Evolutionary conservation across 1,284 basidiomycete species (phyloP), one percentile per base, ranked within the genome.

Genomic region (Austroboletus olivaceoglutinosus): DNA sequence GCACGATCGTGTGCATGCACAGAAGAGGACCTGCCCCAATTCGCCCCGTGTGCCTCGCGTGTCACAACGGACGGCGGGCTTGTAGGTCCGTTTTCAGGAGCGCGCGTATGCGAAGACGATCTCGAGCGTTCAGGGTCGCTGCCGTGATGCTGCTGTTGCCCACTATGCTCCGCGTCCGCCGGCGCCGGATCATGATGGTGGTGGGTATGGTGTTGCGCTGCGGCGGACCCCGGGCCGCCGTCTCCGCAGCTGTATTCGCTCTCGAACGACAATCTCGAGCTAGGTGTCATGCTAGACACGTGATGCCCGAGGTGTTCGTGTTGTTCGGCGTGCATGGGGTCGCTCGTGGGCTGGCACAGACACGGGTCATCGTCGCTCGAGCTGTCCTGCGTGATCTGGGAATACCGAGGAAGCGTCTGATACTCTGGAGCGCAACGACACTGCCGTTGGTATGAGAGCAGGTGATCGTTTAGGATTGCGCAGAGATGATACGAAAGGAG

Each of bases 361-460:
- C 82, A 84, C 15, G 57, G 56, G 22, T 39, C 37, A 16, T 39
- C 37, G 31, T 71, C 54, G 63, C 57, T 15, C 55, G 52, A 41
- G 45, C 71, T 68, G 16, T 53, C 52, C 31, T 76, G 67, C 43
- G 76, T 70, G 7, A 69, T 65, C 52, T 73, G 74, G 7, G 81
- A 75, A 61, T 91, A 91, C 8, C 75, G 80, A 1, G 92, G 91
- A 4, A 94, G 81, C 0, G 82, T 77, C 51, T 83, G 87, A 76
- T 81, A 88, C 53, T 91, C 84, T 2, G 85, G 78, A 58, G 87
- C 84, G 62, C 91, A 93, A 23, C 90, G 83, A 68, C 89, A 92
- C 88, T 39, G 15, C 5, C 21, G 37, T 22, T 39, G 19, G 37
- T 6, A 10, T n/a, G n/a, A n/a, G n/a, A n/a, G n/a, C n/a, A n/a